Conservation (phyloP, 768 basidiomycete species). For the Agaricus subrufescens region DNA sequence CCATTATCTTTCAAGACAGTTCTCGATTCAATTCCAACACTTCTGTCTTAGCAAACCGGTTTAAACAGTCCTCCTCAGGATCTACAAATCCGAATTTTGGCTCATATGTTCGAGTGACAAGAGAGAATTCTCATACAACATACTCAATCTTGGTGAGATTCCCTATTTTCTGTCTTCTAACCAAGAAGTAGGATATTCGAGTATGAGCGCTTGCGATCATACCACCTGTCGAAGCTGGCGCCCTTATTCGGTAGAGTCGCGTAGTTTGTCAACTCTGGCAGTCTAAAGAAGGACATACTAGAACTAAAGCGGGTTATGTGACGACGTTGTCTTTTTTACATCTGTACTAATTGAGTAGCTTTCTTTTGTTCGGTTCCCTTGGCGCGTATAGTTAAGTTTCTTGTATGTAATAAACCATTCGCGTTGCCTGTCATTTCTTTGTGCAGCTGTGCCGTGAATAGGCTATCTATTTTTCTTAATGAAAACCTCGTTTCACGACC, state of each 20-base stretch:
- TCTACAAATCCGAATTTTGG: conserved; percentile 34
- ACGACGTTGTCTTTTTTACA: background rate
- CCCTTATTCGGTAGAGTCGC: conserved; percentile 70
- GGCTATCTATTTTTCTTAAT: background rate
- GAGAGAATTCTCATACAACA: conserved; percentile 75
- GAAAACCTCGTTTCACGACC: background rate
- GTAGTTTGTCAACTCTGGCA: conserved; percentile 88
- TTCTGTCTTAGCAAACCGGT: conserved; percentile 11
- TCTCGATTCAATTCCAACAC: conserved; percentile 32
- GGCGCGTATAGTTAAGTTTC: background rate
- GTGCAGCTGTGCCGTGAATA: background rate
- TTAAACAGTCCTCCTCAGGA: conserved; percentile 20
- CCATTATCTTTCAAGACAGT: conserved; percentile 54
- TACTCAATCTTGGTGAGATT: conserved; percentile 60
- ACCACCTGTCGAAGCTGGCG: conserved; percentile 92
- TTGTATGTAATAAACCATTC: background rate
- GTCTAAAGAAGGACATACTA: conserved; percentile 65
- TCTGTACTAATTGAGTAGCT: background rate
- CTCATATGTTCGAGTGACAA: conserved; percentile 89
- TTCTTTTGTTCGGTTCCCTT: background rate
- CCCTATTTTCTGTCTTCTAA: background rate
- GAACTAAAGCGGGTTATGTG: conserved; percentile 63
- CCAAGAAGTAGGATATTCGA: conserved; percentile 27
- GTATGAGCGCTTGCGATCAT: conserved; percentile 85
- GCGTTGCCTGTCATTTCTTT: background rate